Base-by-base conservation (phyloP, 805 yeast species). In the Spathaspora sp. region DNA sequence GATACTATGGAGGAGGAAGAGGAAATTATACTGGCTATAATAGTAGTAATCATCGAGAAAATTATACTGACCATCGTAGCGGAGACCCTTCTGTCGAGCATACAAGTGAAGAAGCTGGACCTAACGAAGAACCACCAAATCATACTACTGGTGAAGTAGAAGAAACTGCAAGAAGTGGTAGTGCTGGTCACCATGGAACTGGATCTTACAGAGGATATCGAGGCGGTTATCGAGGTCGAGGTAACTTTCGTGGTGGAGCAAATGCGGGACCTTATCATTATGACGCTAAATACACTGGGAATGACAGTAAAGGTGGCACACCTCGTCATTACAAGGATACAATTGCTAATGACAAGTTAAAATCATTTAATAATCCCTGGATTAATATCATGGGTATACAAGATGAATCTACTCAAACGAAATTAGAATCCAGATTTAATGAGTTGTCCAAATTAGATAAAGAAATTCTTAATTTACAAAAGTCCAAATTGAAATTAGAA, bases 301-400 rank as follows among this genome's bases (percentile, higher is more conserved):
- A 45, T 28, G 45, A 48, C 8, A 47, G 46, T 7, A 42, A 49
- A 19, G 47, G 31, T 18, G 38, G 31, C 19, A 29, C 49, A 12
- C 53, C 50, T 18, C 51, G 50, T 7, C 31, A 49, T 46, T 43
- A 52, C 39, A 51, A 49, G 35, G 54, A 51, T 35, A 48, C 43
- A 17, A 17, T 45, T 11, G 42, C 26, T 11, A 46, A 42, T 20
- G 45, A 50, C 18, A 47, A 50, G 18, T 42, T 40, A 26, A 52
- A 53, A 19, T 39, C 42, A 11, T 57, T 57, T 39, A 49, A 57
- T 11, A 63, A 64, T 44, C 75, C 75, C 1, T 72, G 76, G 76
- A 63, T 70, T 20, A 55, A 63, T 10, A 60, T 67, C 2, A 55
- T 72, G 35, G 58, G 56, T 14, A 60, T 72, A 29, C 55, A 58